phyloP scores from a whole-genome alignment of 441 rosid genomes.

The Capsella rubella region DNA sequence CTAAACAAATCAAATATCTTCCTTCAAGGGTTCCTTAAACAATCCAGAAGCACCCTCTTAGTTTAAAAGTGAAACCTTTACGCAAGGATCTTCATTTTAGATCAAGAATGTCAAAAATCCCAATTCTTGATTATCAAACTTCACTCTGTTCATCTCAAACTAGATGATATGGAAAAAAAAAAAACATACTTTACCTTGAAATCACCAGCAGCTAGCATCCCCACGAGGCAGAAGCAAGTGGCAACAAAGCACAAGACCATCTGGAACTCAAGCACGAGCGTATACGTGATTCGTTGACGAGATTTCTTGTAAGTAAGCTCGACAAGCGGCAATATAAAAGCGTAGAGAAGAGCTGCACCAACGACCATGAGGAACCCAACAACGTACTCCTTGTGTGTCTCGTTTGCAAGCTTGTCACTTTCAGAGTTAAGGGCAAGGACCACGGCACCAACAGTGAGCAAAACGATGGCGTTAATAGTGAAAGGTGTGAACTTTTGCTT shows the following conservation, averaged over 20 bases:
- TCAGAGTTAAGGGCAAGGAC: constrained; percentile 51
- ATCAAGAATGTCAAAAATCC: not conserved
- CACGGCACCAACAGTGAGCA: constrained; percentile 52
- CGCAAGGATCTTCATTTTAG: not conserved
- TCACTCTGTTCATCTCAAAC: not conserved
- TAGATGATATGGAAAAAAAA: not conserved
- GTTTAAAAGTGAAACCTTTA: not conserved
- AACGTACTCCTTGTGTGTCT: constrained; percentile 46
- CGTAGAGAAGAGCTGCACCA: constrained; percentile 59
- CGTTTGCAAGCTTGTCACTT: constrained; percentile 53
- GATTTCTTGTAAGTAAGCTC: constrained; percentile 70
- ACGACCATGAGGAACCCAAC: constrained; percentile 55
- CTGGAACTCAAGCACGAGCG: constrained; percentile 70
- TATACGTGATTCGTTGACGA: constrained; percentile 51
- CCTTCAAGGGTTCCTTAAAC: not conserved
- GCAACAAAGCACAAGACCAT: constrained; percentile 59
- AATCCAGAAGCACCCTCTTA: not conserved
- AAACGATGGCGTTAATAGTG: constrained; percentile 49
- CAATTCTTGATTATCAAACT: not conserved
- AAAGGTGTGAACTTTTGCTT: constrained; percentile 55
- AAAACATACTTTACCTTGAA: constrained; percentile 47
- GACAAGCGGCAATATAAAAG: constrained; percentile 59
- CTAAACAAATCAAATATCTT: not conserved
- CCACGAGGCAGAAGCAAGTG: constrained; percentile 52
- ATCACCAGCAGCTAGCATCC: constrained; percentile 60